Evolutionary conservation across 176 grass and related monocot species (phyloP).

Genomic region (Avena insularis): DNA sequence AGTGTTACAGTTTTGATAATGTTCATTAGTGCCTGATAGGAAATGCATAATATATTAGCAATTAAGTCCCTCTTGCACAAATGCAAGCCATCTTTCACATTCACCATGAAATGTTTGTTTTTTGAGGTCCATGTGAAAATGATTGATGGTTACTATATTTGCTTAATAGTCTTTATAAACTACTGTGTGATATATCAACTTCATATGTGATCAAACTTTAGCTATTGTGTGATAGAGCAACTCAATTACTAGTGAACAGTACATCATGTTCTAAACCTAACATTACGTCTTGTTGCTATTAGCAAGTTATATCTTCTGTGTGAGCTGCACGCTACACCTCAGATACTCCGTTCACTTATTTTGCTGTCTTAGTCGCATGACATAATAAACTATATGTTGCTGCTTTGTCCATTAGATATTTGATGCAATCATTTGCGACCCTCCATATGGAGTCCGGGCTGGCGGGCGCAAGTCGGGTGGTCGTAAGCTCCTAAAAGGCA

Average conservation of each 20-base stretch:
- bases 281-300: neutral
- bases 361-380: neutral
- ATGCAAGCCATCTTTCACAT: neutral
- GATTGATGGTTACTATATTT: neutral
- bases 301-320: neutral
- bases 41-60: neutral
- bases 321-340: neutral
- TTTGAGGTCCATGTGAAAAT: neutral
- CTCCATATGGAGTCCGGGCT: slow-evolving; percentile 93
- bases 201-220: neutral
- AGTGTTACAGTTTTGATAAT: neutral
- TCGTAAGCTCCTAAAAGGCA: slow-evolving; percentile 77
- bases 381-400: neutral
- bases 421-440: slow-evolving; percentile 91
- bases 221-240: slow-evolving; percentile 18
- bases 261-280: neutral
- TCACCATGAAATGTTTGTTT: neutral
- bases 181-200: neutral
- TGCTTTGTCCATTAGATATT: slow-evolving; percentile 64
- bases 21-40: neutral
- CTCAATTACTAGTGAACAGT: slow-evolving; percentile 4
- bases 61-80: neutral
- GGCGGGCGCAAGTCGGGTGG: slow-evolving; percentile 93
- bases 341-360: neutral
- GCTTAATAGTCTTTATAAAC: neutral